These are phyloP conservation scores for Glycine tomentella DNA, from an alignment of 306 rosid genomes.

Conservation along the genomic window DNA sequence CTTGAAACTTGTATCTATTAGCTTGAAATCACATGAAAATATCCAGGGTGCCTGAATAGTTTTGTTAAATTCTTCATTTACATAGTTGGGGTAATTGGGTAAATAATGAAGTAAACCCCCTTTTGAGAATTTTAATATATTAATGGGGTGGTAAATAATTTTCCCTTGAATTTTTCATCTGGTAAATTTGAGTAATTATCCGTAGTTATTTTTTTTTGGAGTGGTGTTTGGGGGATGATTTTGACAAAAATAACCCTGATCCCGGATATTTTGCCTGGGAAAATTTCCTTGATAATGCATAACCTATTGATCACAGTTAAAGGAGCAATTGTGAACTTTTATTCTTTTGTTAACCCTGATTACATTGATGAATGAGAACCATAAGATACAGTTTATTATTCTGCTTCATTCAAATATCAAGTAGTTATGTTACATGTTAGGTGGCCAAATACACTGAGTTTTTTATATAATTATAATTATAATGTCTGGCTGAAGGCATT, in stretches of 20 bases:
- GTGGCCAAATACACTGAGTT: background rate
- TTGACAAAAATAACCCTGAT: background rate
- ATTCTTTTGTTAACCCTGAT: background rate
- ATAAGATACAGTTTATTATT: slow-evolving; percentile 9
- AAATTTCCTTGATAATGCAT: background rate
- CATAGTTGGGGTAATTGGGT: slow-evolving; percentile 9
- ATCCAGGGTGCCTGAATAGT: background rate
- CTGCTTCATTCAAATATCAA: background rate
- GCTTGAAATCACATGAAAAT: slow-evolving; percentile 21
- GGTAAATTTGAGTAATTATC: background rate
- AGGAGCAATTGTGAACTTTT: slow-evolving; percentile 17
- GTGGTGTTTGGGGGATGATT: background rate
- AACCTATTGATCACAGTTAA: background rate
- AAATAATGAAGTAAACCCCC: slow-evolving; percentile 24
- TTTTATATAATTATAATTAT: background rate
- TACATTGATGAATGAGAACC: slow-evolving; percentile 23
- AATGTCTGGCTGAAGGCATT: slow-evolving; percentile 1
- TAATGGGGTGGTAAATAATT: background rate
- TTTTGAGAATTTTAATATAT: background rate
- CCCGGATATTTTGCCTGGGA: background rate
- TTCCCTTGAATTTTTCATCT: slow-evolving; percentile 16
- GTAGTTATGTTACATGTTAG: slow-evolving; percentile 17
- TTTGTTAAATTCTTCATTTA: slow-evolving; percentile 42
- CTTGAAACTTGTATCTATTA: background rate
- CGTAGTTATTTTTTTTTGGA: background rate